Base-by-base conservation (phyloP, 805 yeast genomes). In the Scheffersomyces ergatensis region DNA sequence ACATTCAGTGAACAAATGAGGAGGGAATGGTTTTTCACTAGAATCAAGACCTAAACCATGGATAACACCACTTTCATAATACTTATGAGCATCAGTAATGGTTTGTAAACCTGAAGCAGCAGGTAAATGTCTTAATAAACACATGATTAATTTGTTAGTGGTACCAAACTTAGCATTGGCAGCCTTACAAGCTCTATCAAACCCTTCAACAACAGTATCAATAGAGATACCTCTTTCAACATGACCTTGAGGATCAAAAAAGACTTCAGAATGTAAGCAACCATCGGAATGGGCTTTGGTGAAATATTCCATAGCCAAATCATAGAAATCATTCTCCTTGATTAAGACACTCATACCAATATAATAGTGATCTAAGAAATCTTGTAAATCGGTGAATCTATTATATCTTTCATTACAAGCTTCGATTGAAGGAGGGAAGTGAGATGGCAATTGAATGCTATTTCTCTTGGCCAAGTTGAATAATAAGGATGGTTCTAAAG, bases 211-310 rank as follows among this genome's bases (percentile, higher is more conserved):
- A 14, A 86, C 87, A 2, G 68, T 60, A 8, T 80, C 84, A 32
- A 85, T 64, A 12, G 72, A 49, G 35, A 86, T 65, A 9, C 82
- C 85, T 50, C 95, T 72, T 40, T 78, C 81, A 21, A 85, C 72
- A 53, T 86, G 95, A 9, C 89, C 88, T 63, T 86, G 95, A 15
- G 95, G 95, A 56, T 86, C 95, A 51, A 83, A 86, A 59, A 86
- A 86, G 1, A 81, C 80, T 63, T 86, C 95, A 2, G 88, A 76
- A 57, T 86, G 95, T 41, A 60, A 62, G 38, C 83, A 67, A 14
- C 86, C 85, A 54, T 83, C 85, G 7, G 54, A 48, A 36, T 70
- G 55, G 4, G 85, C 86, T 49, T 74, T 80, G 34, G 56, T 57
- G 65, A 85, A 83, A 60, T 85, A 85, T 5, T 76, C 80, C 78